Base-by-base conservation (phyloP, 805 yeast species). In the Candida rishiriensis region DNA sequence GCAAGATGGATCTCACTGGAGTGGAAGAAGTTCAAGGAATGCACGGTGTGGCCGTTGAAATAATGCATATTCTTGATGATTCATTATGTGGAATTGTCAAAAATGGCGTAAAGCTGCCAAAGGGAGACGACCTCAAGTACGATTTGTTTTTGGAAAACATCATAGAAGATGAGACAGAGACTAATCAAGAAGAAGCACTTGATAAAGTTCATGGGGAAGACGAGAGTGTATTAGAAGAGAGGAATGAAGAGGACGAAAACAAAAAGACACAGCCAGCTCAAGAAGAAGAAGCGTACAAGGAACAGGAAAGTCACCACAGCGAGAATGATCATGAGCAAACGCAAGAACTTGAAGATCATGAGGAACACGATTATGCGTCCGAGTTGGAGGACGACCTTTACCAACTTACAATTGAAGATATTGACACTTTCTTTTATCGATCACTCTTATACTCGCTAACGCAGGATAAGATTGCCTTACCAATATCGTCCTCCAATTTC, bases 1-100 rank as follows among this genome's bases (percentile, higher is more conserved):
- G 85, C 48, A 52, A 65, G 34, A 46, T 74, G 52, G 73, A 83
- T 53, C 50, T 87, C 51, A 60, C 66, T 3, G 61, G 64, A 2
- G 64, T 69, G 39, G 63, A 66, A 34, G 57, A 69, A 41, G 84
- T 78, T 1, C 63, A 73, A n/a, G 89, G 88, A 0, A 69, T 75
- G 13, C 72, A 73, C 13, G 99, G 98, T 11, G 78, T 85, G 29
- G 96, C 93, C 0, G 95, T 90, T 0, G 72, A 75, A 39, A 68
- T 88, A 4, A 53, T 79, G n/a, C 96, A 88, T 54, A 73, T 72
- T 29, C 61, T 75, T 14, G 83, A 78, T 3, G 99, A 91, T 59
- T 78, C 75, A 42, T 67, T 91, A 40, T 76, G 69, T 39, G 66
- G 66, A 31, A 55, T 77, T 48, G 78, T 78, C 39, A 78, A 79